These are phyloP conservation scores for Pseudocercospora eumusae DNA, from an alignment of 2,329 filamentous ascomycete species.

Conservation along the genomic window DNA sequence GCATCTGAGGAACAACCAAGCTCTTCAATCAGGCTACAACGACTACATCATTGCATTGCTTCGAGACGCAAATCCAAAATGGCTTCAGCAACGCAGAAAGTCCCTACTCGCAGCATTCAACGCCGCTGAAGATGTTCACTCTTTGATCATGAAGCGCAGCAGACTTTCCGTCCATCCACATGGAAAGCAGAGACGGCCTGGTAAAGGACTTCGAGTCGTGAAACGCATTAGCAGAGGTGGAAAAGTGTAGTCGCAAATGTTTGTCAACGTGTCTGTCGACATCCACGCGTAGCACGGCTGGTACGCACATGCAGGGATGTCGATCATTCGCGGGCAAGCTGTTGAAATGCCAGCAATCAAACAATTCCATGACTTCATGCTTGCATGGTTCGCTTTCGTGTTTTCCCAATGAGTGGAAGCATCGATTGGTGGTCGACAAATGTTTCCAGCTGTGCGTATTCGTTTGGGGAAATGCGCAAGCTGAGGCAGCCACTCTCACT, in stretches of 20 bases:
- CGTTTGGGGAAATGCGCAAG: neutral
- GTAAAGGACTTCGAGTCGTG: neutral
- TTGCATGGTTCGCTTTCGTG: neutral
- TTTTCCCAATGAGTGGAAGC: neutral
- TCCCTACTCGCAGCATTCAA: neutral
- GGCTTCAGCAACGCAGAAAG: neutral
- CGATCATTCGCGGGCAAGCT: neutral
- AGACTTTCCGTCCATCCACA: neutral
- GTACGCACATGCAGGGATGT: neutral
- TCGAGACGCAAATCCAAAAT: neutral
- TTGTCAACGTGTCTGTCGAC: neutral
- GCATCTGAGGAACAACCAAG: neutral
- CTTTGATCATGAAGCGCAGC: neutral
- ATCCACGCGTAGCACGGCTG: neutral
- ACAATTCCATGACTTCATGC: slow-evolving; percentile 1
- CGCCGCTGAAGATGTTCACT: neutral
- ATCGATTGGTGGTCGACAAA: neutral
- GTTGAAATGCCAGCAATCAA: neutral
- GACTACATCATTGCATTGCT: neutral
- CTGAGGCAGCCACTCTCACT: neutral
- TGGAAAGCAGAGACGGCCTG: slow-evolving; percentile 1
- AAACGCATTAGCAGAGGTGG: neutral
- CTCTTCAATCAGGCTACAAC: neutral
- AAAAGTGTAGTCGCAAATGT: neutral
- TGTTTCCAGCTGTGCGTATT: neutral